Conservation (phyloP, 345 rosid species). For the Brassica juncea region DNA sequence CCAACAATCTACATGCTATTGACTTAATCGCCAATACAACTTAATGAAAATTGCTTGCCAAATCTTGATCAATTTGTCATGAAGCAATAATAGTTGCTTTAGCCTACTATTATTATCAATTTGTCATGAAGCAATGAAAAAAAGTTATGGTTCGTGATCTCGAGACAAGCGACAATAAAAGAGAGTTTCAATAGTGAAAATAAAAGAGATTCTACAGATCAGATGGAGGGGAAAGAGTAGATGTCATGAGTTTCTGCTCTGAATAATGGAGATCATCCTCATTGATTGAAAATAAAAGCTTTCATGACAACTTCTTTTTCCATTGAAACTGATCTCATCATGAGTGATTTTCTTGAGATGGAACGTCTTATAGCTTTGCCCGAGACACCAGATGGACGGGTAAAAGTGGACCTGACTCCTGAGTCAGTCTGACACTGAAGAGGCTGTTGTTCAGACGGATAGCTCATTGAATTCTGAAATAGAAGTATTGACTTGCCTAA, state of each 20-base stretch:
- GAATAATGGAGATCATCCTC: constrained; percentile 58
- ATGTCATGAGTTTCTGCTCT: constrained; percentile 42
- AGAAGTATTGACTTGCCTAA: constrained; percentile 43
- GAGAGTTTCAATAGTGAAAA: too few species aligned
- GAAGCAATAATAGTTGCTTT: too few species aligned
- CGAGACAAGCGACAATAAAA: too few species aligned
- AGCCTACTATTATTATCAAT: too few species aligned
- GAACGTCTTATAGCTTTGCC: constrained; percentile 81
- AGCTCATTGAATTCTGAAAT: constrained; percentile 53
- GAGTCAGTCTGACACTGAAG: constrained; percentile 31
- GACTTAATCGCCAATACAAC: too few species aligned
- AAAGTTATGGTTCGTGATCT: too few species aligned
- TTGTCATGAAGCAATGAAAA: too few species aligned
- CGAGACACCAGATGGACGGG: constrained; percentile 37
- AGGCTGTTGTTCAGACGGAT: constrained; percentile 29
- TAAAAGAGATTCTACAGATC: constrained; percentile 39
- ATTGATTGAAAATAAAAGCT: constrained; percentile 43
- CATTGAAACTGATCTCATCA: constrained; percentile 68
- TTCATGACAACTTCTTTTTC: constrained; percentile 46
- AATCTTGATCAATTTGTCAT: too few species aligned
- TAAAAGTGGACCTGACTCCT: constrained; percentile 38
- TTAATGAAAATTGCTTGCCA: too few species aligned
- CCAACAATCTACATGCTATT: not conserved
- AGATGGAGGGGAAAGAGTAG: constrained; percentile 65
- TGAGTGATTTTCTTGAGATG: constrained; percentile 98